Evolutionary conservation across 176 grass and related monocot genomes (phyloP), one percentile per base, ranked within the genome.

Genomic region (Paspalum notatum): DNA sequence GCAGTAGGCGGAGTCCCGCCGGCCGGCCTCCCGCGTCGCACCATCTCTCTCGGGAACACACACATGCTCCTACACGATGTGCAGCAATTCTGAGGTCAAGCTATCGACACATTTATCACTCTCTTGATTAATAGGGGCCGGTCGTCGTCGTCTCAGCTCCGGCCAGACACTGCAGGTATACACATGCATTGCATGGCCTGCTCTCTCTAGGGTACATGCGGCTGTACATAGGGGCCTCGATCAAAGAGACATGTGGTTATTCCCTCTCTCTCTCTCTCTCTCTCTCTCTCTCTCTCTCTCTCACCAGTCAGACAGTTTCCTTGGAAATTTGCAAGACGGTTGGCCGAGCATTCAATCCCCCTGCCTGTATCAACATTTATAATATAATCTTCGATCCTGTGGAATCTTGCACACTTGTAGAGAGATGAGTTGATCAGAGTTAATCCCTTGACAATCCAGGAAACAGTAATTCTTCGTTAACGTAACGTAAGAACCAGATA

Each of bases 61-160:
- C 32, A 32, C 3, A n/a, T n/a, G n/a, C 32, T 32, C 32, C 32
- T 71, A 81, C 52, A n/a, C 79, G 53, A 81, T 32, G 56, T 62
- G 60, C 94, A 91, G 59, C 80, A 63, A 93, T 75, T 86, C 81
- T 83, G 64, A 97, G 88, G 83, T 91, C 77, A 81, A 91, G 26
- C 24, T 42, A 68, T 32, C 40, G 49, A 88, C 85, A 86, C 80
- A 79, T 70, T 83, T 82, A 85, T 89, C 72, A 3, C 3, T 32
- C 32, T 32, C 32, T 32, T 32, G 32, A 32, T 84, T 74, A 61
- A 77, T 72, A 88, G 50, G 68, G 32, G 32, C 3, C 32, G 32
- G 32, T n/a, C n/a, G n/a, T n/a, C n/a, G n/a, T n/a, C n/a, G n/a
- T 32, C 32, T 32, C 32, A 32, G 32, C 32, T 32, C 32, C 3